A percentile compares a stretch with the other conserved stretches of the same genome.
phyloP scores from a whole-genome alignment of 2,329 filamentous ascomycete species.

The Tolypocladium amazonense region DNA sequence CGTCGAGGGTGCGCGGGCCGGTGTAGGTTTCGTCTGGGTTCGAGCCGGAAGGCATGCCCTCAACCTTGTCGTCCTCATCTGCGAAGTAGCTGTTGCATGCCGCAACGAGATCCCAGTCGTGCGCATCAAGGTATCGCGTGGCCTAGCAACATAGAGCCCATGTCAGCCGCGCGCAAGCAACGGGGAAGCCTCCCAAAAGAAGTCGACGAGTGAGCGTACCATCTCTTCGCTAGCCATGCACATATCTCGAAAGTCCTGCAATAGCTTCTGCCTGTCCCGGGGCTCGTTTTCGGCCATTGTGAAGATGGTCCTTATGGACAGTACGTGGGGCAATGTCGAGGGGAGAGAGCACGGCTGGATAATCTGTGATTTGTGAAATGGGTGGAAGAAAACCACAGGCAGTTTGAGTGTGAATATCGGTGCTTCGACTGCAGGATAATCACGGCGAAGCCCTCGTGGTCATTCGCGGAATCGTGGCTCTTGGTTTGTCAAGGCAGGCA shows the following conservation, averaged over 20 bases:
- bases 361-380: not conserved
- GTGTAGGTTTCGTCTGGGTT: constrained; percentile 35
- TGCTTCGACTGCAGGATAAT: not conserved
- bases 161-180: not conserved
- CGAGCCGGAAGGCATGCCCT: constrained; percentile 16
- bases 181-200: no score
- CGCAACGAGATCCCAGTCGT: constrained; percentile 1
- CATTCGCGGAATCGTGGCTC: not conserved
- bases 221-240: constrained; percentile 15
- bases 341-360: not conserved
- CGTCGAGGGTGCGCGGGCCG: constrained; percentile 52
- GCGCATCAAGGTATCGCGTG: constrained; percentile 49
- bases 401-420: not conserved
- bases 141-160: constrained; percentile 36
- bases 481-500: not conserved
- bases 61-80: constrained; percentile 39
- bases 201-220: constrained; percentile 7
- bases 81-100: constrained; percentile 54
- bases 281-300: constrained; percentile 18
- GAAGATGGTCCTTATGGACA: not conserved
- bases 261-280: constrained; percentile 12
- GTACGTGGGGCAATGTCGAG: not conserved
- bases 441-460: not conserved
- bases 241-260: constrained; percentile 17
- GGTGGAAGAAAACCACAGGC: not conserved